Evolutionary conservation across 805 yeast species (phyloP), one percentile per base, ranked within the genome.

Genomic region (Kockiozyma suomiensis): DNA sequence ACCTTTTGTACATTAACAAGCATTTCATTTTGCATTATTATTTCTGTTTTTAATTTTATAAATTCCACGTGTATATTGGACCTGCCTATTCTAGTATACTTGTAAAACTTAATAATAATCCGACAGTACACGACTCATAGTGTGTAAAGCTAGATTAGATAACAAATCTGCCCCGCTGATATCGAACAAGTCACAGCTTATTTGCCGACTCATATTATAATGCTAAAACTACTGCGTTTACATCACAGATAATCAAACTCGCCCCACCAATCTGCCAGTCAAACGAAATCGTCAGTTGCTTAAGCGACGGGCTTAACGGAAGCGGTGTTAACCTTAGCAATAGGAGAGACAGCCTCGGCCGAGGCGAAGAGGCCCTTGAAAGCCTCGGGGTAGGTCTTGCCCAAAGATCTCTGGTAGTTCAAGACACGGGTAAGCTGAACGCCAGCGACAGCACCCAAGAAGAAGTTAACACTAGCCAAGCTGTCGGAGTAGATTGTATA

Each of bases 401-500:
- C 66, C 26, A 45, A 54, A 10, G 52, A 28, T 26, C 59, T 41
- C 13, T 62, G 57, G 58, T 62, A 57, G n/a, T 42, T 19, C 48
- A 45, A 79, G 56, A 93, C 82, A 76, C 99, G 84, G 47, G 76
- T 70, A 40, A 94, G 75, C 79, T 93, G 98, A 73, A 79, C 84
- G 32, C 93, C 88, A 1, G 98, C 97, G 50, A 96, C 96, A 33
- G 86, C 78, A 26, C 96, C 97, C 56, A 93, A 78, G 81, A 94
- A 93, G 80, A 91, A 90, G 77, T 93, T 93, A 57, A 93, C 99
- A 30, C 93, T 84, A 3, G 98, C 99, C 67, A 94, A 80, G 47
- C 62, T 58, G 52, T 35, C 19, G 32, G n/a, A 40, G 26, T 1
- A 1, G 26, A 40, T 10, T 4, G 15, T 38, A 47, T 23, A n/a